Conservation (phyloP, 768 basidiomycete genomes). For the Leucocoprinus leucothites region DNA sequence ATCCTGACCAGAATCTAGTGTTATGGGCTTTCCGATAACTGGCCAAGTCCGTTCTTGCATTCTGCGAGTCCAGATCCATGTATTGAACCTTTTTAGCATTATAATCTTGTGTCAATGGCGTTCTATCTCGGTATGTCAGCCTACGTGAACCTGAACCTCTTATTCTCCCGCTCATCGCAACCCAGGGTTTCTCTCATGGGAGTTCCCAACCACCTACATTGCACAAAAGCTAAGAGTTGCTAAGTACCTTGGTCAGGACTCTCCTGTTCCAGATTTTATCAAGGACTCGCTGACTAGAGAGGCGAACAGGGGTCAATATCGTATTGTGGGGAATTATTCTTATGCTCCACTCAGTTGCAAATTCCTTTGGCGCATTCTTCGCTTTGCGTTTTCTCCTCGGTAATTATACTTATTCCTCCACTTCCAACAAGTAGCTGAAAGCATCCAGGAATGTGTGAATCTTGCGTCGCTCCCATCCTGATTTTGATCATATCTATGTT, state of each 20-base stretch:
- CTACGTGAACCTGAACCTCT: not conserved
- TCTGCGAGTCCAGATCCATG: not conserved
- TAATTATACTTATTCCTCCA: slow-evolving; percentile 13
- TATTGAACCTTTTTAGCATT: slow-evolving; percentile 35
- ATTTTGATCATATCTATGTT: slow-evolving; percentile 66
- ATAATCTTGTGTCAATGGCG: slow-evolving; percentile 61
- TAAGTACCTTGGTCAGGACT: slow-evolving; percentile 53
- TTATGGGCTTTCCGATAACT: slow-evolving; percentile 65
- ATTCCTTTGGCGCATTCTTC: slow-evolving; percentile 61
- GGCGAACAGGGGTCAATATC: slow-evolving; percentile 48
- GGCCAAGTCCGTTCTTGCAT: slow-evolving; percentile 41
- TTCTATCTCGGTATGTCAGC: slow-evolving; percentile 52
- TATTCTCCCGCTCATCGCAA: not conserved
- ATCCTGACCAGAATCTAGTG: slow-evolving; percentile 27
- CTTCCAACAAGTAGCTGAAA: not conserved
- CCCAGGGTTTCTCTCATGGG: slow-evolving; percentile 54
- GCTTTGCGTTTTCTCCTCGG: slow-evolving; percentile 59
- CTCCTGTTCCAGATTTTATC: not conserved
- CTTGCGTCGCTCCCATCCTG: slow-evolving; percentile 60
- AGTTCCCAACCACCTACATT: slow-evolving; percentile 66
- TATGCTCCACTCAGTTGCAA: slow-evolving; percentile 56
- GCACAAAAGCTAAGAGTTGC: slow-evolving; percentile 58
- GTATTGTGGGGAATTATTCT: slow-evolving; percentile 56
- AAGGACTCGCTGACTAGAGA: not conserved
- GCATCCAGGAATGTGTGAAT: slow-evolving; percentile 61